phyloP scores from a whole-genome alignment of 1,284 basidiomycete genomes.

The Schizophyllum amplum region DNA sequence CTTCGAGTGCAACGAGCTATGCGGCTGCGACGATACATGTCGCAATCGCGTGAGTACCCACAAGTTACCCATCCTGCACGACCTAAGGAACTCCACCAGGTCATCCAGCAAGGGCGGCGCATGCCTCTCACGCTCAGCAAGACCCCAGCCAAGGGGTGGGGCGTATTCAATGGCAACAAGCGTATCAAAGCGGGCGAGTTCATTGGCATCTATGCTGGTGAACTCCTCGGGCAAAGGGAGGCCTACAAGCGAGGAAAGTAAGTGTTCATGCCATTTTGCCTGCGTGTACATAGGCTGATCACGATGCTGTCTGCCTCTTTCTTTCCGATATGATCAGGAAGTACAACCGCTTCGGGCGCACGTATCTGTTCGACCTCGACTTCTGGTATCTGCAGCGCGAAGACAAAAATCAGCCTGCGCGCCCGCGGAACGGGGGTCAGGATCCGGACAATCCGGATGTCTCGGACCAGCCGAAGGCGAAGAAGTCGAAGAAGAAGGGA shows the following conservation, averaged over 20 bases:
- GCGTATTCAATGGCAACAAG: conserved; percentile 56
- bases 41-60: conserved; percentile 62
- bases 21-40: conserved; percentile 76
- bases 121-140: conserved; percentile 55
- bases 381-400: conserved; percentile 47
- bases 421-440: neutral
- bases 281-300: neutral
- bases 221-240: conserved; percentile 64
- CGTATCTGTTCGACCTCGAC: conserved; percentile 83
- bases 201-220: conserved; percentile 81
- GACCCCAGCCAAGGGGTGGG: conserved; percentile 77
- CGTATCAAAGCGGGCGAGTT: conserved; percentile 66
- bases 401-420: neutral
- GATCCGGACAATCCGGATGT: conserved; percentile 19
- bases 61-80: neutral
- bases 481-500: neutral
- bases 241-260: conserved; percentile 62
- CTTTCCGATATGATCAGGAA: conserved; percentile 31
- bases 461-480: conserved; percentile 3
- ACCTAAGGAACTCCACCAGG: conserved; percentile 33
- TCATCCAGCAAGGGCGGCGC: conserved; percentile 75
- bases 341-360: conserved; percentile 72
- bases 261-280: too few species aligned
- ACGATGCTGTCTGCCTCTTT: conserved; percentile 2
- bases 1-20: conserved; percentile 82